Evolutionary conservation across 768 basidiomycete genomes (phyloP), one percentile per base, ranked within the genome.

Genomic region (Trametes cubensis): DNA sequence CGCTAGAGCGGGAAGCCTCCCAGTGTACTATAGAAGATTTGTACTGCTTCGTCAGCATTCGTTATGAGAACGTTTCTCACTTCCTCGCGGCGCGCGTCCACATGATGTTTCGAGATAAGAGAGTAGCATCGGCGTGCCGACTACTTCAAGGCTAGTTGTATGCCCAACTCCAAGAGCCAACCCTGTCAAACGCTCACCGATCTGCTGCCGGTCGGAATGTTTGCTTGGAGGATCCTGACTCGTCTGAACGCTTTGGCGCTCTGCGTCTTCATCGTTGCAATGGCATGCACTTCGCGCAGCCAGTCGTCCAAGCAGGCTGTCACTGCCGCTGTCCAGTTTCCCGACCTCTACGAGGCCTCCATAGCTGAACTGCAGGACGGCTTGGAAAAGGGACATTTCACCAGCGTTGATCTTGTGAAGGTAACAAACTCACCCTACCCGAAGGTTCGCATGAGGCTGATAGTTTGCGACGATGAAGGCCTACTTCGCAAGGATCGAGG

Each of bases 401-500:
- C 80, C 0, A 86, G 85, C 56, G 81, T 82, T 3, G 85, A 88
- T 67, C 78, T 88, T 6, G 83, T 88, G 26, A 84, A 85, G 75
- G 86, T 84, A 58, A 28, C 70, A 46, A 49, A 14, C 18, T 25
- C 25, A 20, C 26, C 2, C 50, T 42, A 7, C 40, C 18, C 18
- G 18, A 26, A 15, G 6, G 18, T 14, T 14, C 20, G 6, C 11
- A 20, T 10, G 34, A 34, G 40, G 25, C 20, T 46, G 20, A 34
- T 4, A 18, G 20, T 17, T 5, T 14, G 21, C n/a, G 28, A 10
- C 2, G 25, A 18, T 14, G 6, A 56, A 88, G 87, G 85, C 85
- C 2, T 89, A 89, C 69, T 77, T 88, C 64, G 81, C 82, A 13
- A 79, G 88, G 2, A 88, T 88, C 25, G 83, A 87, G 4, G 83